phyloP scores from a whole-genome alignment of 768 basidiomycete species.

The Mrakia gelida region DNA sequence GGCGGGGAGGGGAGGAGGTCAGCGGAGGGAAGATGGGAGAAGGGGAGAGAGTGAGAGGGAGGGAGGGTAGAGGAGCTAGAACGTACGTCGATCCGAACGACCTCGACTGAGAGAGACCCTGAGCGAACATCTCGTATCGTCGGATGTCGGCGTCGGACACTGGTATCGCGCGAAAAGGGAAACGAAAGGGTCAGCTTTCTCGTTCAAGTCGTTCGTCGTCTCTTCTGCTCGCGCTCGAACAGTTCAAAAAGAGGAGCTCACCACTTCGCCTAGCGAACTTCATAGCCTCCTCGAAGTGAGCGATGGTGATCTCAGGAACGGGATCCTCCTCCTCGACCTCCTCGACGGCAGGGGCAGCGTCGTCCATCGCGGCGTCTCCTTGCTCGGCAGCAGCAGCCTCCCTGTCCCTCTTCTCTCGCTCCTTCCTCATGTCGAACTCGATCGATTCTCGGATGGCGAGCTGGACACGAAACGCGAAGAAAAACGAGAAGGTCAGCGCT shows the following conservation, averaged over 20 bases:
- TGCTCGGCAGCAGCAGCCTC: slow-evolving; percentile 66
- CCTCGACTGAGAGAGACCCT: slow-evolving; percentile 49
- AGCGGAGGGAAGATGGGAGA: slow-evolving; percentile 18
- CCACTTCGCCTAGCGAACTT: slow-evolving; percentile 89
- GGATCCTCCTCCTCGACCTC: slow-evolving; percentile 66
- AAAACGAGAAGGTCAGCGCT: neutral
- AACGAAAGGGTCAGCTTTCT: too few relatives aligned
- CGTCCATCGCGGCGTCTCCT: slow-evolving; percentile 53
- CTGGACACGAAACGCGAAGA: neutral
- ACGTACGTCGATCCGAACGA: slow-evolving; percentile 47
- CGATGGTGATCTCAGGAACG: slow-evolving; percentile 58
- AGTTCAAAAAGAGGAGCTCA: neutral
- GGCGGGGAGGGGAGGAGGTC: slow-evolving; percentile 79
- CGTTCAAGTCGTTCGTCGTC: too few relatives aligned
- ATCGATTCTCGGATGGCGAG: slow-evolving; percentile 72
- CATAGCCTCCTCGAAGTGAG: slow-evolving; percentile 99
- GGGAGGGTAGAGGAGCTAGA: neutral
- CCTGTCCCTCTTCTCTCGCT: slow-evolving; percentile 72
- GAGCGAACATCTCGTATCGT: slow-evolving; percentile 96
- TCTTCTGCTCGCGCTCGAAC: too few relatives aligned
- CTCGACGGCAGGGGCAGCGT: slow-evolving; percentile 44
- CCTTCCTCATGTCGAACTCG: slow-evolving; percentile 76
- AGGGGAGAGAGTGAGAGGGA: neutral
- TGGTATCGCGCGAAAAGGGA: neutral
- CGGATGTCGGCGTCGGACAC: slow-evolving; percentile 32